Base-by-base conservation (phyloP, 2,329 filamentous ascomycete genomes). In the Talaromyces sp. region DNA sequence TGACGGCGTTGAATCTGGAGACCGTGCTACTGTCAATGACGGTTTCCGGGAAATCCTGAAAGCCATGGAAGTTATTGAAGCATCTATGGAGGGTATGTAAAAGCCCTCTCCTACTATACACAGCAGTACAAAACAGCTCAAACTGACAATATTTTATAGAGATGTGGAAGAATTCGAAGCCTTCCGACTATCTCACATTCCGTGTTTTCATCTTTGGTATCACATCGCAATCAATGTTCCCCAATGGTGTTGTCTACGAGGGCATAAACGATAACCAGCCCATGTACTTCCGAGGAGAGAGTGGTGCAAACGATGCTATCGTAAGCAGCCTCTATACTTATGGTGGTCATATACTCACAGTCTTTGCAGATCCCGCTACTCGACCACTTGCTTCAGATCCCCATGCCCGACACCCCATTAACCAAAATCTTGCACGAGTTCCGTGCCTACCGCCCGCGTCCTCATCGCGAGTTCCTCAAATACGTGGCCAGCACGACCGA, bases 191-290 rank as follows among this genome's bases (percentile, higher is more conserved):
- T 78, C 91, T 89, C 62, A 89, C 85, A 67, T 97, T 96, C 84
- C 89, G 93, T 46, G 96, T 93, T 11, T 97, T 97, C 80, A 97
- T 97, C 78, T 96, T 96, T 71, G 93, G 93, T 68, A 96, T 97
- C 76, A 96, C 91, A 1, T 89, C 86, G 54, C 93, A 97, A 77
- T 88, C 86, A 69, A 96, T 97, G 92, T 97, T 97, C 76, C 93
- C 93, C 9, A 81, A 93, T 64, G 93, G 93, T 9, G 93, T 97
- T 8, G 77, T 96, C 53, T 97, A 97, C 73, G 89, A 96, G 73
- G 92, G 91, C 9, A 84, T 93, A 63, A 88, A 88, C 65, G 86
- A 89, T 62, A 73, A 76, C 65, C 80, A 89, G 71, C 89, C 90
- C 4, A 78, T 91, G 73, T 88, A 84, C 59, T 97, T 97, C 84